phyloP scores from a whole-genome alignment of 441 rosid species.

The Flueggea neowawraea region DNA sequence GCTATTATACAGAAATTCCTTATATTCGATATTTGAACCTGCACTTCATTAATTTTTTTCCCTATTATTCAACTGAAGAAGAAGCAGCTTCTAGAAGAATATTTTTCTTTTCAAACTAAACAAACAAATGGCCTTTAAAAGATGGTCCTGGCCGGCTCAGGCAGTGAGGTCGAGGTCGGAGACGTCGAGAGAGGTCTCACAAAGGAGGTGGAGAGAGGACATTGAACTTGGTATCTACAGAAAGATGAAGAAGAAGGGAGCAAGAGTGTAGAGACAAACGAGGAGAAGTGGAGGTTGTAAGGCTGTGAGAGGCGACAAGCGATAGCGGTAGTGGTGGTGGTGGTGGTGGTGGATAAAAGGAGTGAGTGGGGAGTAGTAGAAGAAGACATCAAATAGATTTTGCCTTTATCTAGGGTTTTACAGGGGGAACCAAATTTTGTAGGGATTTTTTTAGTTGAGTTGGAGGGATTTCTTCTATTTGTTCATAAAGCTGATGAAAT shows the following conservation, averaged over 20 bases:
- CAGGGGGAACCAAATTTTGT: too few species aligned
- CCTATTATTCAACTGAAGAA: background rate
- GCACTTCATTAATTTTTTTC: too few species aligned
- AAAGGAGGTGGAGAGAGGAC: slow-evolving; percentile 10
- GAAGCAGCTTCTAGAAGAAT: too few species aligned
- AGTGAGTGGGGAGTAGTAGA: too few species aligned
- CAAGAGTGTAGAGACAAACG: background rate
- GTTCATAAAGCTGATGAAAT: too few species aligned
- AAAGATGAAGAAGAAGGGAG: slow-evolving; percentile 9
- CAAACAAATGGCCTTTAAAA: slow-evolving; percentile 37
- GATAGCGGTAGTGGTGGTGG: too few species aligned
- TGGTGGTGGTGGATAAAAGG: too few species aligned
- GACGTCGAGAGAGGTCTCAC: slow-evolving; percentile 26
- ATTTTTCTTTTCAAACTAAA: background rate
- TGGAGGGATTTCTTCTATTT: too few species aligned
- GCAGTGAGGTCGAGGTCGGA: slow-evolving; percentile 28
- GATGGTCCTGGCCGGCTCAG: slow-evolving; percentile 64
- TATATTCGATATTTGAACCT: slow-evolving; percentile 75
- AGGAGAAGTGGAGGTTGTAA: background rate
- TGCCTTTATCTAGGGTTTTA: too few species aligned
- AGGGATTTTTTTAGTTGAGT: too few species aligned
- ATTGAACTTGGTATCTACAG: slow-evolving; percentile 12
- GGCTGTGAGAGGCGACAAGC: background rate
- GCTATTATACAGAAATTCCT: slow-evolving; percentile 93
- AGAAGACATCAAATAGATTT: too few species aligned